These are phyloP conservation scores for Seminavis robusta DNA, from an alignment of 108 stramenopile species.

Conservation along the genomic window DNA sequence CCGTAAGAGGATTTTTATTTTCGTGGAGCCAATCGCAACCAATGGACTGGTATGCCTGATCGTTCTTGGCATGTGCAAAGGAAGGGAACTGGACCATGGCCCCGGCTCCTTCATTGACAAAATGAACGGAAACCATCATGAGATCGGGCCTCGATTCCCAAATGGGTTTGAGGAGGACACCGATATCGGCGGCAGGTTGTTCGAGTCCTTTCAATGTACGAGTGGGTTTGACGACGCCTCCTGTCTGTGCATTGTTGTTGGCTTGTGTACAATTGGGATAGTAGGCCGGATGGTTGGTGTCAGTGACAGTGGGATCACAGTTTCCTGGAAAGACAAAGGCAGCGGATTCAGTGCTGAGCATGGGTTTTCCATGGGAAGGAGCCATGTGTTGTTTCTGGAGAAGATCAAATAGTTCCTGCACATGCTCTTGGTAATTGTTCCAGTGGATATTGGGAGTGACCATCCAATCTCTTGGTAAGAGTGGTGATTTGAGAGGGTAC, in stretches of 20 bases:
- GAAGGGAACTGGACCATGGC: slow-evolving; percentile 33
- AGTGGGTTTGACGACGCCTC: slow-evolving; percentile 40
- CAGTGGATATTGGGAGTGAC: slow-evolving; percentile 33
- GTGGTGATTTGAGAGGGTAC: slow-evolving; percentile 18
- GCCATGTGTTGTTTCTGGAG: too few species aligned
- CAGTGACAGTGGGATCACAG: slow-evolving; percentile 58
- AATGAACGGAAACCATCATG: slow-evolving; percentile 28
- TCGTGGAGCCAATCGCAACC: slow-evolving; percentile 55
- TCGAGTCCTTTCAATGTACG: slow-evolving; percentile 19
- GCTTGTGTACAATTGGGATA: slow-evolving; percentile 56
- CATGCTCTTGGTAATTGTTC: slow-evolving; percentile 33
- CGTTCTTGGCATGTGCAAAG: neutral
- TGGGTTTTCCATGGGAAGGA: too few species aligned
- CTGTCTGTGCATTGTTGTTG: slow-evolving; percentile 42
- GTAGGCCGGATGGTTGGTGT: slow-evolving; percentile 22
- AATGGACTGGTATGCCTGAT: slow-evolving; percentile 24
- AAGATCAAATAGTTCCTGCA: slow-evolving; percentile 3
- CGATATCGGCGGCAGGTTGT: slow-evolving; percentile 25
- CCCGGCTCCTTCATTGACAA: slow-evolving; percentile 46
- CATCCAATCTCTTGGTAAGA: slow-evolving; percentile 47
- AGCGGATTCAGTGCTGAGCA: slow-evolving; percentile 32
- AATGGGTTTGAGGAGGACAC: slow-evolving; percentile 35
- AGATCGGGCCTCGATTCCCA: slow-evolving; percentile 33
- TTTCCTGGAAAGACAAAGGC: slow-evolving; percentile 36
- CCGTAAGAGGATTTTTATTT: slow-evolving; percentile 31